Evolutionary conservation across 2,329 filamentous ascomycete genomes (phyloP).

Genomic region (Arthrobotrys sinensis): DNA sequence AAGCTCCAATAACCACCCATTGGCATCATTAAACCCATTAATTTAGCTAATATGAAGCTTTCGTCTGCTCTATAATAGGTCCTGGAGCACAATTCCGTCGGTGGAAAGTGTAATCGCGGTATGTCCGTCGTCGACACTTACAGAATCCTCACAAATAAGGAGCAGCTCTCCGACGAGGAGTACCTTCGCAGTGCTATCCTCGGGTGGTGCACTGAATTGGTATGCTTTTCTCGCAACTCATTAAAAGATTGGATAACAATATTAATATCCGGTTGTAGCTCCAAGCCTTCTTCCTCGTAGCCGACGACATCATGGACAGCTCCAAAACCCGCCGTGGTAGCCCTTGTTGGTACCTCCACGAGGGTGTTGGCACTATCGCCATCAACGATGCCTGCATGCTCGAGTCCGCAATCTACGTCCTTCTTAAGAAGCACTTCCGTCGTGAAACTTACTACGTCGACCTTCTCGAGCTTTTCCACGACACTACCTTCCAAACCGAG

Average conservation of each 20-base stretch:
- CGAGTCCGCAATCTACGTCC: slow-evolving; percentile 88
- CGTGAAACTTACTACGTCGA: slow-evolving; percentile 89
- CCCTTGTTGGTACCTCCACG: slow-evolving; percentile 89
- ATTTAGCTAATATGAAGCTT: slow-evolving; percentile 37
- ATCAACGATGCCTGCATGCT: slow-evolving; percentile 99
- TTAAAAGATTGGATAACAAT: not conserved
- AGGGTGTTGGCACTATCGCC: slow-evolving; percentile 89
- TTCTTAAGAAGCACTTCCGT: slow-evolving; percentile 95
- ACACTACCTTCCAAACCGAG: slow-evolving; percentile 92
- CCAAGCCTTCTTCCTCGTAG: slow-evolving; percentile 98
- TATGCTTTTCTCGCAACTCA: slow-evolving; percentile 33
- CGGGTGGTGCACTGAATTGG: slow-evolving; percentile 96
- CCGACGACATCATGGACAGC: slow-evolving; percentile 98
- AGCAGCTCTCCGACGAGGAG: slow-evolving; percentile 81
- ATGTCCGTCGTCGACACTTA: slow-evolving; percentile 96
- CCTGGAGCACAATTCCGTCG: slow-evolving; percentile 86
- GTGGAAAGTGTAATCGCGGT: slow-evolving; percentile 98
- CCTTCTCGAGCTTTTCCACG: slow-evolving; percentile 95
- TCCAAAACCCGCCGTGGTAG: slow-evolving; percentile 94
- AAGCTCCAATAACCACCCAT: slow-evolving; percentile 63
- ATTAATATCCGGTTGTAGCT: slow-evolving; percentile 69
- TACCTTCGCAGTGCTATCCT: slow-evolving; percentile 90
- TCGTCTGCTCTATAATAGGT: slow-evolving; percentile 72
- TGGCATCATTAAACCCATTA: not conserved
- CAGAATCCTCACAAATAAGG: slow-evolving; percentile 80